phyloP scores from a whole-genome alignment of 2,329 filamentous ascomycete genomes.

The Xenoacremonium recifei region DNA sequence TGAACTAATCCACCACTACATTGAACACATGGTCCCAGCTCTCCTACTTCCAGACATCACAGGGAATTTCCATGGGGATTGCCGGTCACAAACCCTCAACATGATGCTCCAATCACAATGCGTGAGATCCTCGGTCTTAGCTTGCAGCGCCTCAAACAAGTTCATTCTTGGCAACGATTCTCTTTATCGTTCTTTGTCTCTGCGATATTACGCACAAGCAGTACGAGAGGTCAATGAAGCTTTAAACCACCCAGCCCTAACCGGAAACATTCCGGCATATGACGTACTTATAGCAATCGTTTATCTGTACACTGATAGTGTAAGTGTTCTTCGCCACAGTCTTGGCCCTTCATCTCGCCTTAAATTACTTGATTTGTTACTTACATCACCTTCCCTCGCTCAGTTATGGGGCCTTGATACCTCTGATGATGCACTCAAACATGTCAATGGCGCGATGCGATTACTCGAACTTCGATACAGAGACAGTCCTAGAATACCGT shows the following conservation, averaged over 20 bases:
- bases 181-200: slow-evolving; percentile 3
- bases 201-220: slow-evolving; percentile 8
- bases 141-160: slow-evolving; percentile 9
- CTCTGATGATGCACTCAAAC: slow-evolving; percentile 4
- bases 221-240: slow-evolving; percentile 3
- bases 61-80: slow-evolving; percentile 3
- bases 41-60: slow-evolving; percentile 9
- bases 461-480: slow-evolving; percentile 6
- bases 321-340: not conserved
- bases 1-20: slow-evolving; percentile 8
- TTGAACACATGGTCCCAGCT: slow-evolving; percentile 4
- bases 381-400: not conserved
- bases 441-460: slow-evolving; percentile 8
- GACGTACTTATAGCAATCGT: slow-evolving; percentile 4
- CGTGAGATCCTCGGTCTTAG: slow-evolving; percentile 8
- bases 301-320: slow-evolving; percentile 7
- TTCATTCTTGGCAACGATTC: slow-evolving; percentile 5
- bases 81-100: slow-evolving; percentile 5
- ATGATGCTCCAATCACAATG: slow-evolving; percentile 10
- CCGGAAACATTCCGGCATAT: not conserved
- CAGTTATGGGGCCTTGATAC: slow-evolving; percentile 8
- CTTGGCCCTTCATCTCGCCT: not conserved
- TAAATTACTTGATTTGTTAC: not conserved
- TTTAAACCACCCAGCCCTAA: not conserved
- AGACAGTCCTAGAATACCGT: not conserved